Base-by-base conservation (phyloP, 768 basidiomycete species). In the Tricholoma hemisulphureum region DNA sequence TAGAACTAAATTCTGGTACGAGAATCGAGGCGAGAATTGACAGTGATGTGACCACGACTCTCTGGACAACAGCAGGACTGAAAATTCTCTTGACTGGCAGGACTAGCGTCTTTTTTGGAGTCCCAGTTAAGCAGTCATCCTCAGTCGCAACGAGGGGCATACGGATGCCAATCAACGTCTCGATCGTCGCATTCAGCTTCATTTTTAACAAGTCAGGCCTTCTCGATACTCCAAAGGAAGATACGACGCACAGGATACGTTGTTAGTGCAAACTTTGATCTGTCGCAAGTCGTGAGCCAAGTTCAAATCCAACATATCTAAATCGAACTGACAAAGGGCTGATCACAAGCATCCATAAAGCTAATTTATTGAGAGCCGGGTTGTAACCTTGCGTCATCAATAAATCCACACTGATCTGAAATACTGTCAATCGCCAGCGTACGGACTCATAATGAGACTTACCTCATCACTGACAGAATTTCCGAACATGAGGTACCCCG, bases 401-500 rank as follows among this genome's bases (percentile, higher is more conserved):
- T 28, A 98, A 75, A 67, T 98, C 88, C 59, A 84, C 82, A 59
- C 93, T 96, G 69, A 98, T 86, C 88, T 94, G 65, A 7, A 14
- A 16, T 8, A 58, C n/a, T 1, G 23, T 61, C 1, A 56, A 51
- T 55, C 51, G 32, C 48, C 31, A 45, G n/a, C 29, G 21, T 26
- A 20, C 34, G 20, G 14, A 50, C 26, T 18, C 9, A 53, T 57
- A 23, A n/a, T 16, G 21, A 10, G 21, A 64, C 77, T 65, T 58
- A 92, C 91, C 80, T 94, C 93, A 58, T 91, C 91, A 64, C 84
- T 85, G 50, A 95, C 92, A 29, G 69, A 64, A 50, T 82, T 77
- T 9, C 94, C 93, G 67, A 93, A 95, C 96, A 98, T 98, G 18
- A 91, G 71, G 64, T 97, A 98, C 0, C 95, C 96, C 18, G 85